phyloP scores from a whole-genome alignment of 306 rosid species.

The Aeschynomene evenia region DNA sequence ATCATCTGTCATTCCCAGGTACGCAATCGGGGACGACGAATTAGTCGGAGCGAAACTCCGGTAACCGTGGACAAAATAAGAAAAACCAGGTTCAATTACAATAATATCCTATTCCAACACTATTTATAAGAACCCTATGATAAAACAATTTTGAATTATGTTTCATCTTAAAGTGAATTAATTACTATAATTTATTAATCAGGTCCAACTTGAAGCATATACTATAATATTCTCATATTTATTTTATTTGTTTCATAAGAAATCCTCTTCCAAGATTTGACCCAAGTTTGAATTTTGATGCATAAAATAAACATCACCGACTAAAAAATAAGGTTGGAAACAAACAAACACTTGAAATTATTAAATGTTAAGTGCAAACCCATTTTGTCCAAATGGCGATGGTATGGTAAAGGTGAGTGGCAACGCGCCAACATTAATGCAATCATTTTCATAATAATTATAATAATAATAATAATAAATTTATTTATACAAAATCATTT shows the following conservation, averaged over 20 bases:
- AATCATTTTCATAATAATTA: background rate
- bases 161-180: background rate
- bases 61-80: too few species aligned
- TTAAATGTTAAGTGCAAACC: slow-evolving; percentile 27
- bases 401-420: slow-evolving; percentile 17
- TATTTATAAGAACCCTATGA: too few species aligned
- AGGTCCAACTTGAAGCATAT: background rate
- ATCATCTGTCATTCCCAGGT: too few species aligned
- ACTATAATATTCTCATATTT: background rate
- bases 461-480: too few species aligned
- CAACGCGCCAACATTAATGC: background rate
- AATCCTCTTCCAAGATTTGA: background rate
- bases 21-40: too few species aligned
- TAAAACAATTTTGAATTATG: background rate
- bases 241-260: background rate
- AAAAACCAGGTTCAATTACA: too few species aligned
- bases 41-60: too few species aligned
- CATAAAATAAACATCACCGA: slow-evolving; percentile 29
- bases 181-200: too few species aligned
- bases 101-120: too few species aligned
- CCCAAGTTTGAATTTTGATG: background rate
- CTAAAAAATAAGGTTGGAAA: background rate
- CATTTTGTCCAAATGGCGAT: slow-evolving; percentile 25
- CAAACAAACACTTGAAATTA: background rate
- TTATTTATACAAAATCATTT: too few species aligned